These are phyloP conservation scores for Wickerhamomyces queroliae DNA, from an alignment of 805 yeast genomes.

Conservation along the genomic window DNA sequence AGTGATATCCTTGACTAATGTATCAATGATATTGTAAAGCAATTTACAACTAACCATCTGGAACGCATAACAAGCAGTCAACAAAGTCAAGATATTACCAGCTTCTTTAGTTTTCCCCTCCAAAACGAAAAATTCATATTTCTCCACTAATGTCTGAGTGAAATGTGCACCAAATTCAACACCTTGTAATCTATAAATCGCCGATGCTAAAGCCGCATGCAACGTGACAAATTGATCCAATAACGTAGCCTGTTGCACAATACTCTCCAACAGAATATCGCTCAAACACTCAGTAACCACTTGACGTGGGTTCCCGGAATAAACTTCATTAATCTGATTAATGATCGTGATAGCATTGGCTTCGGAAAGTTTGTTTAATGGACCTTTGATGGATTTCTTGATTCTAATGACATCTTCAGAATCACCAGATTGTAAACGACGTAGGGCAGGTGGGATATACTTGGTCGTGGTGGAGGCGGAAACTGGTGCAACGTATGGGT, in stretches of 20 bases:
- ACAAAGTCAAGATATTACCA: constrained; percentile 63
- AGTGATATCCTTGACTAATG: constrained; percentile 46
- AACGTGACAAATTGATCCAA: constrained; percentile 74
- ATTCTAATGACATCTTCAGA: constrained; percentile 45
- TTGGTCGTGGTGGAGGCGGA: constrained; percentile 28
- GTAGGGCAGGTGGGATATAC: constrained; percentile 85
- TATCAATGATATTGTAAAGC: constrained; percentile 67
- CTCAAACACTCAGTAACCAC: constrained; percentile 70
- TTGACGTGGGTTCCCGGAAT: constrained; percentile 66
- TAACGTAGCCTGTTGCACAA: constrained; percentile 57
- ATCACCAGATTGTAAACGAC: constrained; percentile 40
- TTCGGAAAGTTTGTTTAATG: constrained; percentile 84
- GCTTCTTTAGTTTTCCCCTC: constrained; percentile 43
- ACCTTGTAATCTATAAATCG: constrained; percentile 76
- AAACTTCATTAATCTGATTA: constrained; percentile 60
- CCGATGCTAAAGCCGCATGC: constrained; percentile 71
- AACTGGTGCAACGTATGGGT: constrained; percentile 70
- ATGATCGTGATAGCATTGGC: constrained; percentile 71
- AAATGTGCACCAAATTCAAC: constrained; percentile 86
- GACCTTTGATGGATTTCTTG: constrained; percentile 67
- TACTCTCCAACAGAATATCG: constrained; percentile 55
- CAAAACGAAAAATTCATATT: constrained; percentile 41
- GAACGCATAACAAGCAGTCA: constrained; percentile 73
- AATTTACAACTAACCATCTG: constrained; percentile 70
- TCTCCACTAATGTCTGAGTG: constrained; percentile 74